These are phyloP conservation scores for Angophora floribunda DNA, from an alignment of 345 rosid genomes.

Conservation along the genomic window DNA sequence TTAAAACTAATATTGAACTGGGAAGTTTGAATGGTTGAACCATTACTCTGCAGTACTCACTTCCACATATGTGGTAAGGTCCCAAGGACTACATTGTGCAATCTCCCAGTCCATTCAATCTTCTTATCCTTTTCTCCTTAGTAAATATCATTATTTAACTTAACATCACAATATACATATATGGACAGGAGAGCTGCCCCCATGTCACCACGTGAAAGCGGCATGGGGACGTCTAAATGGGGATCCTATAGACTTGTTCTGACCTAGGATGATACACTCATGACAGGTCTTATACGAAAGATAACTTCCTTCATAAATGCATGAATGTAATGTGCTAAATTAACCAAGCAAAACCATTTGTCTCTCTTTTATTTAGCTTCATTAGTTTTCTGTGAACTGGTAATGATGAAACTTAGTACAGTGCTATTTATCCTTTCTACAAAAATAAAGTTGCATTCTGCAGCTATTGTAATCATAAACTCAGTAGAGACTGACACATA, in stretches of 20 bases:
- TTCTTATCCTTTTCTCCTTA: background rate
- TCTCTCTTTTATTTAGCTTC: background rate
- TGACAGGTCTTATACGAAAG: background rate
- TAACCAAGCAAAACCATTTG: background rate
- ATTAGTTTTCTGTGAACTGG: background rate
- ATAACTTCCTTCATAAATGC: background rate
- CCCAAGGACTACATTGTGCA: background rate
- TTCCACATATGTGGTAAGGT: background rate
- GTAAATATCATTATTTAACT: background rate
- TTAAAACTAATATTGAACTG: background rate
- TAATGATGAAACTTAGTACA: background rate
- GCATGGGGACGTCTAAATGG: background rate
- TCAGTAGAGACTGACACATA: background rate
- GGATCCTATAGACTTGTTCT: background rate
- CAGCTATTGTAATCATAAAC: background rate
- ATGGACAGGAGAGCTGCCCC: background rate
- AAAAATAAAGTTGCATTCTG: background rate
- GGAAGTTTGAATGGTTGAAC: background rate
- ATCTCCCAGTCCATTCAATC: background rate
- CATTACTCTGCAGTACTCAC: background rate
- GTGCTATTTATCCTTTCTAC: background rate
- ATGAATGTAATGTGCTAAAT: background rate
- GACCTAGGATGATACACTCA: background rate
- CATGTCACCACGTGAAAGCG: background rate
- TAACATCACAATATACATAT: background rate